A percentile compares a stretch with the other conserved stretches of the same genome.
Evolutionary conservation across 768 basidiomycete species (phyloP).

Genomic region (Xerocomellus chrysenteron): DNA sequence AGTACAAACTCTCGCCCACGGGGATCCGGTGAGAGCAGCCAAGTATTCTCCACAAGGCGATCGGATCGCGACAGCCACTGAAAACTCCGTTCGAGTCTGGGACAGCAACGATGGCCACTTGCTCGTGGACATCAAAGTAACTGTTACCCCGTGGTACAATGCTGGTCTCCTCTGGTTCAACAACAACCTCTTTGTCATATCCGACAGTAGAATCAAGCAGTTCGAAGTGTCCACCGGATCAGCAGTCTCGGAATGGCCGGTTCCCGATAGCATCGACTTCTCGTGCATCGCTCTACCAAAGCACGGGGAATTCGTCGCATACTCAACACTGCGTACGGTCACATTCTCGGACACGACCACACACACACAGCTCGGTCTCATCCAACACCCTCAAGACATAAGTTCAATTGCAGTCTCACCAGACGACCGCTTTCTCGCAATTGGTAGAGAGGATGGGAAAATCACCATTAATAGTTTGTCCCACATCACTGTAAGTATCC

Average conservation of each 20-base stretch:
- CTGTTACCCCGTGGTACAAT: neutral
- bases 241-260: neutral
- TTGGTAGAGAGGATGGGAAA: neutral
- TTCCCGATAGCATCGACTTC: fast-evolving
- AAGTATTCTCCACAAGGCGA: neutral
- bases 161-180: neutral
- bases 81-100: neutral
- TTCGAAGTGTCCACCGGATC: neutral
- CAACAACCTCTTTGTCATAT: neutral
- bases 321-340: neutral
- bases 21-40: neutral
- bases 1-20: neutral
- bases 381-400: neutral
- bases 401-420: neutral
- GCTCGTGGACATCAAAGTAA: neutral
- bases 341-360: neutral
- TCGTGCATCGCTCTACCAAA: neutral
- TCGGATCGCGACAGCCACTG: neutral
- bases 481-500: neutral
- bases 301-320: neutral
- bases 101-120: neutral
- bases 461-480: neutral
- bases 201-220: neutral
- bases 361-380: neutral
- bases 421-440: neutral